Conservation (phyloP, 208 protist genomes). For the Angomonas deanei region DNA sequence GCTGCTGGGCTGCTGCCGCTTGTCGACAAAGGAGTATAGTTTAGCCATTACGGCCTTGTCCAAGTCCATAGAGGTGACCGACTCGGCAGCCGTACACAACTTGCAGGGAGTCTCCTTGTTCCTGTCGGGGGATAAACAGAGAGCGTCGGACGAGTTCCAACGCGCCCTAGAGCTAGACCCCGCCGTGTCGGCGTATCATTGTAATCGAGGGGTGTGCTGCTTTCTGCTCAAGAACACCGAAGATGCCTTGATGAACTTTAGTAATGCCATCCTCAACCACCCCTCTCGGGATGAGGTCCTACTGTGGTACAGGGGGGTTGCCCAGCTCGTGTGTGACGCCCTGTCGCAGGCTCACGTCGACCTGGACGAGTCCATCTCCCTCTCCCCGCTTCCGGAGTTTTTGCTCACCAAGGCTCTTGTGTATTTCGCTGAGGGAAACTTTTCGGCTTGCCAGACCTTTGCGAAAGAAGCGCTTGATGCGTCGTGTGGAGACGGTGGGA, state of each 20-base stretch:
- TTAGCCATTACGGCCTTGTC: slow-evolving; percentile 31
- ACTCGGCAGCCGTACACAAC: slow-evolving; percentile 56
- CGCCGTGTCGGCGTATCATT: slow-evolving; percentile 49
- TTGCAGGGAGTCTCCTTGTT: slow-evolving; percentile 75
- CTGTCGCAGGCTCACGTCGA: slow-evolving; percentile 46
- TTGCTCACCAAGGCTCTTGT: slow-evolving; percentile 51
- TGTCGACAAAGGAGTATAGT: slow-evolving; percentile 30
- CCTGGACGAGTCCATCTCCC: slow-evolving; percentile 53
- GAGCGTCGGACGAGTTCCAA: slow-evolving; percentile 48
- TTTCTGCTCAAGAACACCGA: slow-evolving; percentile 41
- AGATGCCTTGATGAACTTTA: slow-evolving; percentile 69
- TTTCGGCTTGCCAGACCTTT: neutral
- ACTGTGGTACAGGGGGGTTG: slow-evolving; percentile 73
- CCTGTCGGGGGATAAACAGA: slow-evolving; percentile 41
- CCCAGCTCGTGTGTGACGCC: slow-evolving; percentile 45
- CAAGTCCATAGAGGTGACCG: slow-evolving; percentile 58
- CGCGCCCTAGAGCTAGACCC: slow-evolving; percentile 60
- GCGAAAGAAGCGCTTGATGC: neutral
- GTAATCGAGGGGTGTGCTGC: slow-evolving; percentile 57
- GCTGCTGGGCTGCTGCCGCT: slow-evolving; percentile 28
- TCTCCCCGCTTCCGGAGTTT: slow-evolving; percentile 30
- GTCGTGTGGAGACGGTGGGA: too few relatives aligned
- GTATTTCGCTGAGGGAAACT: neutral
- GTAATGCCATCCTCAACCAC: slow-evolving; percentile 45
- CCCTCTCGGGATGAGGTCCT: slow-evolving; percentile 31